Evolutionary conservation across 192 early-diverging fungal genomes (phyloP).

Genomic region (Umbelopsis ramanniana): DNA sequence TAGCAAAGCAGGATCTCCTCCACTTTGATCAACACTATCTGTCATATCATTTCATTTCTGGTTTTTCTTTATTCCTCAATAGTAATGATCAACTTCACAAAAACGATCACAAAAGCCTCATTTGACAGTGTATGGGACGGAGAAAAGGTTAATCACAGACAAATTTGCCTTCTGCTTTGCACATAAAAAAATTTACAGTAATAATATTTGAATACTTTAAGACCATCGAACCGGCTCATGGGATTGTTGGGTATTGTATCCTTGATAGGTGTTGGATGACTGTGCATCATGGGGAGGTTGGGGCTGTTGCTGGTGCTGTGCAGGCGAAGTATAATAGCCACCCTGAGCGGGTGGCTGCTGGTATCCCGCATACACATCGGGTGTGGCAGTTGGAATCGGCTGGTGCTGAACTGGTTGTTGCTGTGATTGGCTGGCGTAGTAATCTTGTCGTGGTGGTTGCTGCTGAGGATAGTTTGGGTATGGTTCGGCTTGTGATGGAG

Average conservation of each 20-base stretch:
- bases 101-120: no score
- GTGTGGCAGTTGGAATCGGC: neutral
- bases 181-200: slow-evolving; percentile 7
- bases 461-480: slow-evolving; percentile 31
- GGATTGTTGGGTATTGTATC: slow-evolving; percentile 13
- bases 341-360: neutral
- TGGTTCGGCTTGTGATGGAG: slow-evolving; percentile 25
- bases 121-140: no score
- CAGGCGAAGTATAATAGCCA: slow-evolving; percentile 33
- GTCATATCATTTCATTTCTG: no score
- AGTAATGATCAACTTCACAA: no score
- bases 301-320: slow-evolving; percentile 19
- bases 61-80: no score
- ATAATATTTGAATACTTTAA: neutral
- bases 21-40: neutral
- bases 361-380: slow-evolving; percentile 18
- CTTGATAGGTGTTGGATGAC: slow-evolving; percentile 17
- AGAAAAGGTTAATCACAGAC: no score
- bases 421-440: neutral
- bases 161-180: no score
- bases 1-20: neutral
- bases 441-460: slow-evolving; percentile 17
- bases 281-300: slow-evolving; percentile 31
- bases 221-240: slow-evolving; percentile 10
- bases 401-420: neutral